Evolutionary conservation across 164 flowering plant species (phyloP).

Genomic region (Liriodendron chinense): DNA sequence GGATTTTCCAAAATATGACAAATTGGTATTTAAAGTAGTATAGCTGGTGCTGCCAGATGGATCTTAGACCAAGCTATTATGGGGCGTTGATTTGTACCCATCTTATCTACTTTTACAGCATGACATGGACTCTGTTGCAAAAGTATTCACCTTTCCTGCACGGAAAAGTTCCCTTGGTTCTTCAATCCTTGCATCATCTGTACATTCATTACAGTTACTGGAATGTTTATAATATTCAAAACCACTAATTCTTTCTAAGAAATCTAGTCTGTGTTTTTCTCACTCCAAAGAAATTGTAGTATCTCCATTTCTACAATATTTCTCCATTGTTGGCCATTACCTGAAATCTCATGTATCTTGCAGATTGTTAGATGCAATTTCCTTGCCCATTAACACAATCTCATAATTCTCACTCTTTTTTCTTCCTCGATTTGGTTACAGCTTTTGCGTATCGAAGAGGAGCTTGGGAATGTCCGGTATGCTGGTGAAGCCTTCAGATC

Average conservation of each 20-base stretch:
- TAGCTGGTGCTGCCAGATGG: neutral
- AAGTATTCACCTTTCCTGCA: too few species aligned
- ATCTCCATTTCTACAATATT: neutral
- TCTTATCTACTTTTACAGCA: too few species aligned
- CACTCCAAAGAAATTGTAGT: neutral
- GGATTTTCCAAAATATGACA: neutral
- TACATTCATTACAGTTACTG: neutral
- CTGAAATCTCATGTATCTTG: too few species aligned
- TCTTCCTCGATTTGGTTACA: slow-evolving; percentile 22
- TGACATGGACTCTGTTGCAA: too few species aligned
- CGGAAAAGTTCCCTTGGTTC: too few species aligned
- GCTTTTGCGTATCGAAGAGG: slow-evolving; percentile 94
- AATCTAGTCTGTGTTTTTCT: neutral
- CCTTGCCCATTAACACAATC: neutral
- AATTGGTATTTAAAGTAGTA: neutral
- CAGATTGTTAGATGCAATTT: too few species aligned
- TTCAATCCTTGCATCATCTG: too few species aligned
- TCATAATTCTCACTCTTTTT: neutral
- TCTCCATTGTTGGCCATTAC: neutral
- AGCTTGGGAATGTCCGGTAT: slow-evolving; percentile 83
- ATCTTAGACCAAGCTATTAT: neutral
- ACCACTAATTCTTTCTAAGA: neutral
- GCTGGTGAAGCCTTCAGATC: slow-evolving; percentile 92
- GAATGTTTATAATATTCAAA: neutral
- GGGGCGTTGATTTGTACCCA: too few species aligned